Conservation (phyloP, 164 flowering plant species). For the Cinnamomum chago region DNA sequence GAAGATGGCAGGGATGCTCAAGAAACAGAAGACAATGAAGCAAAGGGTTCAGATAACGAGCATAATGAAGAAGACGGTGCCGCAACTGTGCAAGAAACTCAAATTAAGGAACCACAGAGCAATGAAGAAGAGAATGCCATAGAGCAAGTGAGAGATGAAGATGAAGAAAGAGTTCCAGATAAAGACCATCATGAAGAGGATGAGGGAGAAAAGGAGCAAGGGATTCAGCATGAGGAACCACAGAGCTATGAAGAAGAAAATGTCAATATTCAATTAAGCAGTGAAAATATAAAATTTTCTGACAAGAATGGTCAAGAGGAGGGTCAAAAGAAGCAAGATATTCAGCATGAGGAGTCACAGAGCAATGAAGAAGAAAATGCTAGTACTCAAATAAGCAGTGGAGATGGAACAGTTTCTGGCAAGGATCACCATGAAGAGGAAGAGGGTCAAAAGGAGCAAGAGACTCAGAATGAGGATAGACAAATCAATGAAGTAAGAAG, state of each 20-base stretch:
- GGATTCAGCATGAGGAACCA: neutral
- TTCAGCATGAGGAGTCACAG: neutral
- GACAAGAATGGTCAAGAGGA: neutral
- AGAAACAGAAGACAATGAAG: neutral
- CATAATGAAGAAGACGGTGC: neutral
- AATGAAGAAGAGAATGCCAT: neutral
- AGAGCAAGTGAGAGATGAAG: slow-evolving; percentile 1
- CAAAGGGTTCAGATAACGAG: neutral
- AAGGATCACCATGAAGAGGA: neutral
- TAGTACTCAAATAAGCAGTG: neutral
- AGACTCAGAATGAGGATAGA: neutral
- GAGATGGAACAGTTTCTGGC: neutral
- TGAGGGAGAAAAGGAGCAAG: neutral
- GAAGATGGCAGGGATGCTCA: slow-evolving; percentile 1
- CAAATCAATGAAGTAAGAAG: neutral
- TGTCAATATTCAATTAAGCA: neutral
- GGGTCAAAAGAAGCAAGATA: neutral
- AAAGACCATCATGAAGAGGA: neutral
- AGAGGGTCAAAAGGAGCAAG: neutral
- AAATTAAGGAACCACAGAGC: neutral
- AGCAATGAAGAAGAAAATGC: neutral
- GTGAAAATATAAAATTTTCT: neutral
- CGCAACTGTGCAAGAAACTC: neutral
- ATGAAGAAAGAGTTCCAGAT: slow-evolving; percentile 1
- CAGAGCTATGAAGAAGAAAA: neutral